Percentiles rank a stretch among this genome's conserved stretches.
phyloP scores from a whole-genome alignment of 1,284 basidiomycete species.

The Cryptococcus floricola region DNA sequence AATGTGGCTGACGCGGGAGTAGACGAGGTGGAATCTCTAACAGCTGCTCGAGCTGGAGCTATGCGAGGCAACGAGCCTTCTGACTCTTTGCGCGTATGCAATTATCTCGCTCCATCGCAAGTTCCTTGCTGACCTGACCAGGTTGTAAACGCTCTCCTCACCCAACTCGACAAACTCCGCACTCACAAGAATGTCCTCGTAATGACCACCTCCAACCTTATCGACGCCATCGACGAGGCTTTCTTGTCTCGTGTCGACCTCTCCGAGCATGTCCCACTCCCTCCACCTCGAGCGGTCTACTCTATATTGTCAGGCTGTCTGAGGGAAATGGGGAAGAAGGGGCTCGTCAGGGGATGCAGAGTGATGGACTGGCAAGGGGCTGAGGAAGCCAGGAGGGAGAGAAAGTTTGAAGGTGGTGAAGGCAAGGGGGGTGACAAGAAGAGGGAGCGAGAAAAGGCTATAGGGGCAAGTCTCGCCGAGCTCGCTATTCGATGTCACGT shows the following conservation, averaged over 20 bases:
- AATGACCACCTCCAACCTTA: slow-evolving; percentile 94
- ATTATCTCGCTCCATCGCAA: neutral
- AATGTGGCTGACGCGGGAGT: neutral
- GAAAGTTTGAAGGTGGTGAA: neutral
- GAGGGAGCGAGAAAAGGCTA: slow-evolving; percentile 24
- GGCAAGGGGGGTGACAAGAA: neutral
- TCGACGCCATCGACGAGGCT: slow-evolving; percentile 89
- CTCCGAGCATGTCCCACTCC: slow-evolving; percentile 87
- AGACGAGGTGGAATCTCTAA: slow-evolving; percentile 97
- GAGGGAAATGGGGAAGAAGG: slow-evolving; percentile 68
- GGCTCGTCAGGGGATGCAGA: slow-evolving; percentile 59
- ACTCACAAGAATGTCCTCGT: slow-evolving; percentile 89
- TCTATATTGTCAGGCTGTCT: slow-evolving; percentile 86
- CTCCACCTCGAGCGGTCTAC: slow-evolving; percentile 84
- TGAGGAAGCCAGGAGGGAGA: slow-evolving; percentile 6
- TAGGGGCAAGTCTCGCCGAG: slow-evolving; percentile 60
- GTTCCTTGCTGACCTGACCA: slow-evolving; percentile 39
- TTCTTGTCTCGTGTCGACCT: slow-evolving; percentile 97
- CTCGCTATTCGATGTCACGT: slow-evolving; percentile 73
- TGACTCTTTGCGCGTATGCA: slow-evolving; percentile 79
- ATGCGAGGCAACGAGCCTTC: slow-evolving; percentile 91
- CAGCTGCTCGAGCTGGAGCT: slow-evolving; percentile 87
- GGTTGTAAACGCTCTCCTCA: slow-evolving; percentile 97
- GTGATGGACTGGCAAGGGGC: slow-evolving; percentile 4
- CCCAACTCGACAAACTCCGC: slow-evolving; percentile 93